Evolutionary conservation across 2,329 filamentous ascomycete species (phyloP), one percentile per base, ranked within the genome.

Genomic region (Fusarium lyarnte): DNA sequence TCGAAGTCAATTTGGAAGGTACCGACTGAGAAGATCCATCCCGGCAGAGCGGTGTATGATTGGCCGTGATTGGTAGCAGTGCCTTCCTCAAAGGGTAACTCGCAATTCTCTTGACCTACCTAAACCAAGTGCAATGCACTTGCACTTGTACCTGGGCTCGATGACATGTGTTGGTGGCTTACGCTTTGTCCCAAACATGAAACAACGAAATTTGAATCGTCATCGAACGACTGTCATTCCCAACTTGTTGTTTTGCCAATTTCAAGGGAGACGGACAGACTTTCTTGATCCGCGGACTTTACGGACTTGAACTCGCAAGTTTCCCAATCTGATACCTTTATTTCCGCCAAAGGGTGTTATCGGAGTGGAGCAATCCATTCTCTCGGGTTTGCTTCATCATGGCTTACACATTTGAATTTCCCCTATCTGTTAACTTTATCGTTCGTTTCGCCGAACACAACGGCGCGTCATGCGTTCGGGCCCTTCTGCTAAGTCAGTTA

Each of bases 281-380:
- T 51, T 35, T 51, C 21, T 36, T 33, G 27, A 29, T 42, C 41
- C 47, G 36, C 58, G 58, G 54, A 69, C 38, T 60, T 52, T 39
- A 16, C 38, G 63, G 47, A 45, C 23, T 43, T 69, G 17, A 35
- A 39, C 58, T 49, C 51, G 33, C 45, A 45, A 55, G n/a, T 68
- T 62, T 54, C 55, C 55, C 42, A 52, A 49, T 45, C 51, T 21
- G 38, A 39, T 51, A 49, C 46, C 39, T 55, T 41, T 69, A 65
- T 73, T 65, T 72, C 59, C 58, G 63, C 52, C 21, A 53, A 46
- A 49, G 70, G 67, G 66, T 43, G 35, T 52, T 58, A 35, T 49
- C 55, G 49, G 61, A 38, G 70, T 63, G 70, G 70, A 70, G 66
- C 43, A 62, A 63, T 36, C 64, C 70, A 43, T 58, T 36, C 64